Conservation (phyloP, 495 filamentous ascomycete genomes). For the Daldinia decipiens region DNA sequence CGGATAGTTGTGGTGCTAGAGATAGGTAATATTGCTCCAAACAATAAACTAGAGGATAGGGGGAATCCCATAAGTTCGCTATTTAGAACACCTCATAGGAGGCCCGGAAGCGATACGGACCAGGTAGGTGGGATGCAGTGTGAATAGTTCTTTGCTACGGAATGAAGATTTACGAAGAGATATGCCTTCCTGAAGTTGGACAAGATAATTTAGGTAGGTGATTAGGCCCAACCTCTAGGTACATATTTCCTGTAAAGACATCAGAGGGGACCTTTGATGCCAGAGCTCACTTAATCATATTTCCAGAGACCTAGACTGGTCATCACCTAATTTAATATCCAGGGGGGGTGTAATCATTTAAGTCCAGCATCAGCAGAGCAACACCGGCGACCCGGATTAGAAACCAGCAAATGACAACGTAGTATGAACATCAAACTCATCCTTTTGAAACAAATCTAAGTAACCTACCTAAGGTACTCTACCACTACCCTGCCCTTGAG, state of each 20-base stretch:
- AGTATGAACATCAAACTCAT: background rate
- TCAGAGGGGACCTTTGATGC: background rate
- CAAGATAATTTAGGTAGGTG: background rate
- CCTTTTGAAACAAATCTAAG: background rate
- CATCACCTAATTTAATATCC: background rate
- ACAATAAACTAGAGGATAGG: background rate
- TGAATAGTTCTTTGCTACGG: background rate
- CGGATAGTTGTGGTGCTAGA: background rate
- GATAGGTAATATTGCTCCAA: background rate
- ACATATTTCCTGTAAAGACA: background rate
- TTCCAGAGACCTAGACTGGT: background rate
- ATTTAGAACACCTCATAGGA: background rate
- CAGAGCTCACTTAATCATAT: background rate
- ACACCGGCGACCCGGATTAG: background rate
- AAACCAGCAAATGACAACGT: background rate
- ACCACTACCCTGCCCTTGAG: background rate
- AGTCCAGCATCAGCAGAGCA: background rate
- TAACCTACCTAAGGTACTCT: background rate
- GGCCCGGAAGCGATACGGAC: background rate
- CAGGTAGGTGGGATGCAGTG: no score
- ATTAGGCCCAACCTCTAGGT: background rate
- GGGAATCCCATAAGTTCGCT: background rate
- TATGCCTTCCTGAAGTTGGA: background rate
- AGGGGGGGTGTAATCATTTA: slow-evolving; percentile 4
- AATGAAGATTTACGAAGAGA: background rate